Evolutionary conservation across 768 basidiomycete species (phyloP), one percentile per base, ranked within the genome.

Genomic region (Kwoniella europaea): DNA sequence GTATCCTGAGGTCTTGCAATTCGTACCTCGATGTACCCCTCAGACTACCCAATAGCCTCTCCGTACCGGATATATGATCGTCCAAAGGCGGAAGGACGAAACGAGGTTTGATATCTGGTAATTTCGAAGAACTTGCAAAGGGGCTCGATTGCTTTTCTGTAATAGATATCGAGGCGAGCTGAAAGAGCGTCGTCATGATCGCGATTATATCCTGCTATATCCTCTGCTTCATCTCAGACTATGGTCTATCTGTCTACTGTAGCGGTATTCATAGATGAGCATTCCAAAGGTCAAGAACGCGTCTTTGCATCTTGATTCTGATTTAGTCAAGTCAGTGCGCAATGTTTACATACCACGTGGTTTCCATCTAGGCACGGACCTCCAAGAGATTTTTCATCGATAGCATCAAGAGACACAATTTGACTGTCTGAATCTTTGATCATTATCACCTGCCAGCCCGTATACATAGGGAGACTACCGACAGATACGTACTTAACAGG

Each of bases 71-170:
- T 22, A 68, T 66, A 65, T 72, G 61, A 18, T 79, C 74, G 43
- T 75, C 76, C 46, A 77, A 55, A 9, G 35, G 18, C 4, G 77
- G 77, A 10, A 79, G 64, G 24, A 63, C 55, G 58, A 79, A 79
- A 6, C 50, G 52, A 18, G 72, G 67, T 42, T 20, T n/a, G 13
- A 60, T 60, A 22, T 54, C 22, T 24, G 55, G 44, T n/a, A 60
- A 44, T 58, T 60, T 58, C 20, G 59, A 42, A 41, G 27, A 16
- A 12, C 16, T 22, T n/a, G 59, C 58, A 13, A 61, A 53, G 4
- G 54, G 64, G 7, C 10, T 42, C 29, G 15, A 13, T 22, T 7
- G 35, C 7, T 20, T 1, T 18, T 5, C n/a, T n/a, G 27, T 50
- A 4, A 65, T 42, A 18, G 67, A 15, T 6, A 68, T 29, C 24